Evolutionary conservation across 2,329 filamentous ascomycete genomes (phyloP).

Genomic region (Fusarium temperatum): DNA sequence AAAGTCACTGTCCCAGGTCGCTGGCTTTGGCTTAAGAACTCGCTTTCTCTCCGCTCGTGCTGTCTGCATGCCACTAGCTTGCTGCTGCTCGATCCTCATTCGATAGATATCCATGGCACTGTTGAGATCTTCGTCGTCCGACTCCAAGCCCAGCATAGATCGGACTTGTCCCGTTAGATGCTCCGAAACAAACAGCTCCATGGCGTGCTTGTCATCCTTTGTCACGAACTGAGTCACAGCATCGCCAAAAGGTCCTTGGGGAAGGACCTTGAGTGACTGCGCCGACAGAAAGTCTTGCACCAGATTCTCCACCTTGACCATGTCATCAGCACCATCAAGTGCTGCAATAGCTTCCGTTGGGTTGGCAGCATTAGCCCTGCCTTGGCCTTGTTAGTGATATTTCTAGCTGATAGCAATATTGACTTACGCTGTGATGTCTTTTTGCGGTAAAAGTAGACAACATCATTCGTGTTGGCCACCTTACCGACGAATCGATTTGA

Average conservation of each 20-base stretch:
- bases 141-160: slow-evolving; percentile 72
- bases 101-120: slow-evolving; percentile 79
- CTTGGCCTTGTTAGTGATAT: slow-evolving; percentile 31
- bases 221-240: slow-evolving; percentile 92
- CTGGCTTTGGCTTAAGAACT: slow-evolving; percentile 76
- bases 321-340: slow-evolving; percentile 63
- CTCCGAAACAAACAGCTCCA: slow-evolving; percentile 82
- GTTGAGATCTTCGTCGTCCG: slow-evolving; percentile 72
- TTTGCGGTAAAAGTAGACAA: slow-evolving; percentile 91
- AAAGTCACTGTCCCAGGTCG: slow-evolving; percentile 87
- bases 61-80: slow-evolving; percentile 68
- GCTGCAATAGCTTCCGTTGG: slow-evolving; percentile 71
- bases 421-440: slow-evolving; percentile 66
- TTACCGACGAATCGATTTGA: slow-evolving; percentile 90
- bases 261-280: slow-evolving; percentile 90
- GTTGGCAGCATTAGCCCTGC: slow-evolving; percentile 54
- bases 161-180: slow-evolving; percentile 76
- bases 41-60: slow-evolving; percentile 49
- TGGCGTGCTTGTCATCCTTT: slow-evolving; percentile 93
- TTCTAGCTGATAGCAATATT: accelerated
- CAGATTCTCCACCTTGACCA: slow-evolving; percentile 86
- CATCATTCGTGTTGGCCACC: slow-evolving; percentile 93
- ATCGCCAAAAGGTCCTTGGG: slow-evolving; percentile 91
- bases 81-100: slow-evolving; percentile 74
- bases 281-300: slow-evolving; percentile 88